Base-by-base conservation (phyloP, 768 basidiomycete genomes). In the Mycena pura region DNA sequence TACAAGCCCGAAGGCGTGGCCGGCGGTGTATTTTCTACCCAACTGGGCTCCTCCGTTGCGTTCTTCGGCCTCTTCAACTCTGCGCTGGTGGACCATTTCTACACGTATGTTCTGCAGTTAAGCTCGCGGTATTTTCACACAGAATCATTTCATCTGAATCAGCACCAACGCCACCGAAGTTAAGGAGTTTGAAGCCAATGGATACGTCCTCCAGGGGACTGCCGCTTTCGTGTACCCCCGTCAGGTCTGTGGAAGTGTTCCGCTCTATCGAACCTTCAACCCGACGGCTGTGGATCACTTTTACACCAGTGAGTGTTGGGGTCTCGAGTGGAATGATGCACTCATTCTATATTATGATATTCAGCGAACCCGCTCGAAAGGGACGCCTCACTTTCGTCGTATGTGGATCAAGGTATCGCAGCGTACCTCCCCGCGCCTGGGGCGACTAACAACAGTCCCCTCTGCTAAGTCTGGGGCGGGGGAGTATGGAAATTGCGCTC, bases 231-330 rank as follows among this genome's bases (percentile, higher is more conserved):
- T 55, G 2, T 55, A 55, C 41, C 22, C 27, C 8, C 31, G 31
- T 6, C 11, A 8, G 15, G 24, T 55, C 40, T 55, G 53, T 22
- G 53, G 43, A 6, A 34, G 40, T 22, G 24, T 34, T 31, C 53
- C 53, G 53, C 53, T 55, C 53, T 55, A 24, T 25, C 53, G 53
- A 1, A 40, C 45, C 28, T 55, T 43, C 32, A 25, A 41, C 31
- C 28, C 41, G 31, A n/a, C 21, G 7, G 4, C 21, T 6, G 32
- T 2, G 29, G 53, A 55, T 15, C 53, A 55, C 29, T 45, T 55
- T 31, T 55, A 55, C 14, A 55, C 53, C 3, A 55, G 53, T 45
- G 13, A 19, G 53, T 31, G 19, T 6, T 19, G 3, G 17, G 27
- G n/a, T 22, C 8, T 21, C 4, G 32, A 31, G 29, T 47, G 29